A percentile compares a stretch with the other conserved stretches of the same genome.
Evolutionary conservation across 768 basidiomycete species (phyloP).

Genomic region (Mycena epipterygia): DNA sequence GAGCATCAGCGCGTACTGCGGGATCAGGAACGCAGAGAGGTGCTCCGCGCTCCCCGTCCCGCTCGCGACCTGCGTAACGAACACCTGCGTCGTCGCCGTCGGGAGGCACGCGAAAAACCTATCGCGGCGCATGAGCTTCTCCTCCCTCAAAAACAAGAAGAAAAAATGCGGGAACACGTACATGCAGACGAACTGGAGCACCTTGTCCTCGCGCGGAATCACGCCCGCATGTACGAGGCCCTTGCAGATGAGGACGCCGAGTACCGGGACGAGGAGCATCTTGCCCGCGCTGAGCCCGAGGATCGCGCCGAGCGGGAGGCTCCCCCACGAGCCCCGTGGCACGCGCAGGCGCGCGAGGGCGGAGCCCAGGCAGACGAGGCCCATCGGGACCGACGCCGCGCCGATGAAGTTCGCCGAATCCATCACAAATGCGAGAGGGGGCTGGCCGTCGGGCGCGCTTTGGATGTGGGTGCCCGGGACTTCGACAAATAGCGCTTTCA

Average conservation of each 20-base stretch:
- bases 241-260: slow-evolving; percentile 71
- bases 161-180: not conserved
- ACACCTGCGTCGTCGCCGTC: slow-evolving; percentile 51
- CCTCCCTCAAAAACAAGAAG: too few species aligned
- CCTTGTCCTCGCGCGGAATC: slow-evolving; percentile 65
- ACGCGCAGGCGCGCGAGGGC: slow-evolving; percentile 69
- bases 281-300: slow-evolving; percentile 64
- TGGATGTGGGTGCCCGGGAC: slow-evolving; percentile 53
- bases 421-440: slow-evolving; percentile 66
- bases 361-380: slow-evolving; percentile 67
- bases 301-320: slow-evolving; percentile 64
- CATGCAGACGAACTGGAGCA: slow-evolving; percentile 66
- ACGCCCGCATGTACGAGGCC: slow-evolving; percentile 63
- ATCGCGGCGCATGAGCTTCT: not conserved
- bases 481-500: slow-evolving; percentile 66
- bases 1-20: slow-evolving; percentile 47
- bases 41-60: slow-evolving; percentile 61
- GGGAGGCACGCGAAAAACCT: slow-evolving; percentile 18
- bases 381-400: slow-evolving; percentile 66
- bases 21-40: slow-evolving; percentile 57
- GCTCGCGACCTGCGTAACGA: slow-evolving; percentile 59
- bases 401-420: slow-evolving; percentile 67
- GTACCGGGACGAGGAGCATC: slow-evolving; percentile 68
- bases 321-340: slow-evolving; percentile 47
- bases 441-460: slow-evolving; percentile 68